Percentiles rank a stretch among this genome's conserved stretches.
Evolutionary conservation across 2,329 filamentous ascomycete genomes (phyloP).

Genomic region (Penicillium sp.): DNA sequence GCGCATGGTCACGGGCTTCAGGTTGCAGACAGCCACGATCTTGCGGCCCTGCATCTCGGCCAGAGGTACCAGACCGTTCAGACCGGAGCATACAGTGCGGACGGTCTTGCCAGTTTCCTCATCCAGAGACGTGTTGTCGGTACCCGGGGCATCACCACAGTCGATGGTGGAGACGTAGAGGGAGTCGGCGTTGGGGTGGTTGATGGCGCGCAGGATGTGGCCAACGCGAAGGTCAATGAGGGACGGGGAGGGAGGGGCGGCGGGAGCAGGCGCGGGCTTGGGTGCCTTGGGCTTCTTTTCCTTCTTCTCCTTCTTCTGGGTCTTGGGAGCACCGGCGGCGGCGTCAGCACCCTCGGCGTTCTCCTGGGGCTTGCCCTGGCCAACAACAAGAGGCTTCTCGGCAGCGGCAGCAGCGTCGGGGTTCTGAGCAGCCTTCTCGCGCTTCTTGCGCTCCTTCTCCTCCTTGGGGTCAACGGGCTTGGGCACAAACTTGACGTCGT

Average conservation of each 20-base stretch:
- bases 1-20: slow-evolving; percentile 99
- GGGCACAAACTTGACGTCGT: slow-evolving; percentile 82
- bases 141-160: slow-evolving; percentile 81
- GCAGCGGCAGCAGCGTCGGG: slow-evolving; percentile 20
- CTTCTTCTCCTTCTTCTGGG: slow-evolving; percentile 67
- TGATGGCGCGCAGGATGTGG: slow-evolving; percentile 92
- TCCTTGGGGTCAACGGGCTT: slow-evolving; percentile 87
- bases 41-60: slow-evolving; percentile 97
- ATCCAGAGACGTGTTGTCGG: slow-evolving; percentile 72
- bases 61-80: slow-evolving; percentile 88
- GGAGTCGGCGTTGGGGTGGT: slow-evolving; percentile 95
- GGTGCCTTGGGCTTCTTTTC: slow-evolving; percentile 39
- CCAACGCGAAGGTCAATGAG: slow-evolving; percentile 95
- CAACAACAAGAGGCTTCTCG: slow-evolving; percentile 38
- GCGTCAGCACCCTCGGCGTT: slow-evolving; percentile 51
- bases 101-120: slow-evolving; percentile 90
- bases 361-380: slow-evolving; percentile 36
- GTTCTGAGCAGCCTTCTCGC: slow-evolving; percentile 67
- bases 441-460: slow-evolving; percentile 95
- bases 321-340: slow-evolving; percentile 42
- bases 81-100: slow-evolving; percentile 92
- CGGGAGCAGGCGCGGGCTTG: slow-evolving; percentile 66
- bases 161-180: slow-evolving; percentile 94
- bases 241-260: slow-evolving; percentile 75
- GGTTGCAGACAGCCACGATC: slow-evolving; percentile 92